A percentile compares a stretch with the other conserved stretches of the same genome.
Evolutionary conservation across 768 basidiomycete species (phyloP).

Genomic region (Sarcodon aspratus): DNA sequence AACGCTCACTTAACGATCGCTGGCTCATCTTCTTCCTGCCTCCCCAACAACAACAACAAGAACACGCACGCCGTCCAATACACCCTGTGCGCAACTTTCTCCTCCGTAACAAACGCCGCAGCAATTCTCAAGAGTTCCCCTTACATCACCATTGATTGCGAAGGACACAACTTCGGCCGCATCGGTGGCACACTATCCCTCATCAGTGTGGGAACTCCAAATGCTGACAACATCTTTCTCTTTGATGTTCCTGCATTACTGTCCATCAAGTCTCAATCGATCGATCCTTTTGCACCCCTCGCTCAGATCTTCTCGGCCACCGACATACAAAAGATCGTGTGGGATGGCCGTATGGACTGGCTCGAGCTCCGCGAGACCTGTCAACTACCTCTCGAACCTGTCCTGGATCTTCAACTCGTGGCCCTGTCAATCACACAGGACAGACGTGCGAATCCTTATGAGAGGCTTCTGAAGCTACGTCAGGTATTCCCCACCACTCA

Average conservation of each 20-base stretch:
- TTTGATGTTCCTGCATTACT: slow-evolving; percentile 20
- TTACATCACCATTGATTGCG: slow-evolving; percentile 26
- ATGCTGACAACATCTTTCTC: slow-evolving; percentile 23
- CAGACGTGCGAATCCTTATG: slow-evolving; percentile 11
- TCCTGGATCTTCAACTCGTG: slow-evolving; percentile 30
- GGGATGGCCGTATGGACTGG: slow-evolving; percentile 31
- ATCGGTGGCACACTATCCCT: slow-evolving; percentile 23
- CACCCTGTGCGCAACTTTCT: slow-evolving; percentile 2
- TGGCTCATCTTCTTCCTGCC: too few species aligned
- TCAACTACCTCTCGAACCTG: slow-evolving; percentile 16
- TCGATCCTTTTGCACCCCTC: slow-evolving; percentile 13
- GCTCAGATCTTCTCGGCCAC: slow-evolving; percentile 17
- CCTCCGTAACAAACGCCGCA: neutral
- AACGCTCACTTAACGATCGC: too few species aligned
- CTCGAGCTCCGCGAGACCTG: slow-evolving; percentile 21
- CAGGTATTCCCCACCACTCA: neutral
- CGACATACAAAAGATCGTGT: slow-evolving; percentile 24
- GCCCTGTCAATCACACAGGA: slow-evolving; percentile 12
- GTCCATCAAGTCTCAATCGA: slow-evolving; percentile 10
- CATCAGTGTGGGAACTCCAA: slow-evolving; percentile 24
- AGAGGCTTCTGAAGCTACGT: neutral
- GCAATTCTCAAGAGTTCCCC: neutral
- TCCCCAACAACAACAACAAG: too few species aligned
- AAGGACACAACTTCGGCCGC: slow-evolving; percentile 25
- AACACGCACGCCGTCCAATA: neutral